These are phyloP conservation scores for Trichoderma simmonsii DNA, from an alignment of 2,329 filamentous ascomycete species.

Conservation along the genomic window DNA sequence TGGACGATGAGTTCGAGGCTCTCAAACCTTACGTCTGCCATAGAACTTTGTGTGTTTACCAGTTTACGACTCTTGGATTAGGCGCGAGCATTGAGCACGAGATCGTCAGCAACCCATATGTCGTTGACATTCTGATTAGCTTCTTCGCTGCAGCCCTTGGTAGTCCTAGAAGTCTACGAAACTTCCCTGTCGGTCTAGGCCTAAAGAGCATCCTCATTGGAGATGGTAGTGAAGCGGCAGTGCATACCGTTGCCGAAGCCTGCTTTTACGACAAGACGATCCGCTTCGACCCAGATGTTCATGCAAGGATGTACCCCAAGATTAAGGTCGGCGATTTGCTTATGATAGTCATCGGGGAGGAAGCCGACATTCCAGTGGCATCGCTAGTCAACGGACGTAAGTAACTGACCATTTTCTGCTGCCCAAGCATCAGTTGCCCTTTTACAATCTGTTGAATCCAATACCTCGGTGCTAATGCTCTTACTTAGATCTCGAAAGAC, in stretches of 20 bases:
- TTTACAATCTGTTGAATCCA: not conserved
- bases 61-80: slow-evolving; percentile 83
- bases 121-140: slow-evolving; percentile 80
- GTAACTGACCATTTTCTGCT: not conserved
- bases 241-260: not conserved
- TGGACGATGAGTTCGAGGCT: slow-evolving; percentile 62
- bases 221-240: not conserved
- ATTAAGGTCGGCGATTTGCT: slow-evolving; percentile 1
- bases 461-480: not conserved
- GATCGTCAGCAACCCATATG: slow-evolving; percentile 71
- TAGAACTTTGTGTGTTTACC: slow-evolving; percentile 73
- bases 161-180: slow-evolving; percentile 36
- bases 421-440: not conserved
- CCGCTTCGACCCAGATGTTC: not conserved
- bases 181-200: slow-evolving; percentile 43
- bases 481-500: slow-evolving; percentile 6
- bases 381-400: slow-evolving; percentile 4
- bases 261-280: slow-evolving; percentile 7
- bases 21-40: slow-evolving; percentile 79
- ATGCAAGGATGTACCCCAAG: not conserved
- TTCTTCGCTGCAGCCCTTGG: slow-evolving; percentile 68
- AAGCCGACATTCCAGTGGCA: not conserved
- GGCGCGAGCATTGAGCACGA: slow-evolving; percentile 84
- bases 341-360: not conserved
- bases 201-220: slow-evolving; percentile 32